A percentile compares a stretch with the other conserved stretches of the same genome.
phyloP scores from a whole-genome alignment of 108 stramenopile species.

The Nitzschia sp. region DNA sequence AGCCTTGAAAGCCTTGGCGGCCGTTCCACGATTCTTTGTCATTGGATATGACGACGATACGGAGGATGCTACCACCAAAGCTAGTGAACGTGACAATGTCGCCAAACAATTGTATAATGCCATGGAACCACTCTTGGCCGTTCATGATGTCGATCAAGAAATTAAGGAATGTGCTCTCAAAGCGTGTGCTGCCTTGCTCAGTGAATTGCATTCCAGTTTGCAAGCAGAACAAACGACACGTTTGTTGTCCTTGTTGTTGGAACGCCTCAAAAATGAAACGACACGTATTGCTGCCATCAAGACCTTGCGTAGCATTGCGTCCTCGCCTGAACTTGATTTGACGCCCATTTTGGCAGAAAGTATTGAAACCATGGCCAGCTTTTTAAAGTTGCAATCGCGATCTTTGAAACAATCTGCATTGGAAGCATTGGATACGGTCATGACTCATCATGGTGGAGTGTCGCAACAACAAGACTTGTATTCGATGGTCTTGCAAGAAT shows the following conservation, averaged over 20 bases:
- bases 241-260: slow-evolving; percentile 76
- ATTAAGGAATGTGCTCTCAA: slow-evolving; percentile 92
- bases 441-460: slow-evolving; percentile 61
- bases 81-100: slow-evolving; percentile 48
- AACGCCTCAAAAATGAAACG: slow-evolving; percentile 93
- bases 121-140: slow-evolving; percentile 89
- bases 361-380: slow-evolving; percentile 74
- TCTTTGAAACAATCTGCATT: slow-evolving; percentile 83
- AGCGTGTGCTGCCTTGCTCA: slow-evolving; percentile 67
- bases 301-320: slow-evolving; percentile 74
- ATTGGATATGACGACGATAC: slow-evolving; percentile 28
- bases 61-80: slow-evolving; percentile 27
- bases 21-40: slow-evolving; percentile 65
- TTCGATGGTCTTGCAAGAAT: slow-evolving; percentile 73
- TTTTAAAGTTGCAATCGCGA: slow-evolving; percentile 89
- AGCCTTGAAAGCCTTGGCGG: slow-evolving; percentile 84
- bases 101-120: slow-evolving; percentile 78
- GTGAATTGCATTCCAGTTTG: slow-evolving; percentile 55
- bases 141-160: slow-evolving; percentile 96
- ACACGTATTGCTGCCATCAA: slow-evolving; percentile 93
- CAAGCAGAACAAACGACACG: slow-evolving; percentile 53
- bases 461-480: slow-evolving; percentile 49
- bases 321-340: slow-evolving; percentile 49
- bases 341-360: slow-evolving; percentile 74
- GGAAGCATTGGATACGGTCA: slow-evolving; percentile 76